Conservation (phyloP, 441 rosid genomes). For the Gossypium aridum region DNA sequence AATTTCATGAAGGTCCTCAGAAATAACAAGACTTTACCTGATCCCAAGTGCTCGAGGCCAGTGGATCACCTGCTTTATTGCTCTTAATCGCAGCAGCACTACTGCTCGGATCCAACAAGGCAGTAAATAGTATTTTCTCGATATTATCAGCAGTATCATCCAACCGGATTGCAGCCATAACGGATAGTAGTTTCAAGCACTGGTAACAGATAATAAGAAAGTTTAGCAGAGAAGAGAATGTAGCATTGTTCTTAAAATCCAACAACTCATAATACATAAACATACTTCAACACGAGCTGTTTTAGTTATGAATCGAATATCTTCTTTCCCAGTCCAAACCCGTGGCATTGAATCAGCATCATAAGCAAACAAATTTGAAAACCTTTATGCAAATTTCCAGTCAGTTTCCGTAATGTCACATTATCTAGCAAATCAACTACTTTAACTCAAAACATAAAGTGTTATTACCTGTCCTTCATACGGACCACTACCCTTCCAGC, state of each 20-base stretch:
- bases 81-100: slow-evolving; percentile 37
- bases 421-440: slow-evolving; percentile 9
- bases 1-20: slow-evolving; percentile 6
- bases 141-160: slow-evolving; percentile 65
- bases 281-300: slow-evolving; percentile 86
- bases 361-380: slow-evolving; percentile 80
- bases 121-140: slow-evolving; percentile 49
- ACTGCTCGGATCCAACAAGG: slow-evolving; percentile 44
- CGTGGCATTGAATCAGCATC: slow-evolving; percentile 98
- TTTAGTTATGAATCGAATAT: slow-evolving; percentile 90
- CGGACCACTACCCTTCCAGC: slow-evolving; percentile 77
- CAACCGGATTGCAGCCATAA: slow-evolving; percentile 76
- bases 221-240: slow-evolving; percentile 19
- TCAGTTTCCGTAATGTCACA: slow-evolving; percentile 5
- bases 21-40: slow-evolving; percentile 43
- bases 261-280: slow-evolving; percentile 13
- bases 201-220: slow-evolving; percentile 24
- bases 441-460: slow-evolving; percentile 9
- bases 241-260: not conserved
- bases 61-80: slow-evolving; percentile 53
- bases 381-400: slow-evolving; percentile 36
- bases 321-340: slow-evolving; percentile 97
- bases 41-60: slow-evolving; percentile 93
- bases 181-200: slow-evolving; percentile 84
- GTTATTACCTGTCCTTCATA: slow-evolving; percentile 86